Evolutionary conservation across 2,329 filamentous ascomycete species (phyloP), one percentile per base, ranked within the genome.

Genomic region (Colletotrichum sp.): DNA sequence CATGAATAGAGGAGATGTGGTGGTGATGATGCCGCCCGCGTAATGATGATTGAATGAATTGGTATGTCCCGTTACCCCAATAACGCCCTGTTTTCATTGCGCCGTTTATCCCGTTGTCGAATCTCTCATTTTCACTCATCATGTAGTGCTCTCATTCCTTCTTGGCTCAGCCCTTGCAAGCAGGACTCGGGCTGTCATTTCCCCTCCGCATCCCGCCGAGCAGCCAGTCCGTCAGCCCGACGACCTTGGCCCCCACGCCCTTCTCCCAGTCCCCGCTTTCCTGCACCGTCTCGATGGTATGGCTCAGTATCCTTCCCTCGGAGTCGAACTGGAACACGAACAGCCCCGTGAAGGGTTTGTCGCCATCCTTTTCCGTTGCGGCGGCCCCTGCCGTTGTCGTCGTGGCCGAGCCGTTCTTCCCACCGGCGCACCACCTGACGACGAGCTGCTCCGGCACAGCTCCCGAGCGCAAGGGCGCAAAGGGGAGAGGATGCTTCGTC

Each of bases 311-410:
- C 78, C 95, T 90, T 2, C 97, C 97, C 80, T 98, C 91, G 63
- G 92, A 89, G 82, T 99, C 97, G 83, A 99, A 99, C 79, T 98
- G 95, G 83, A 99, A 99, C 75, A 98, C 94, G 85, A 99, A 99
- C 13, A 99, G 85, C 0, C 97, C 97, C 2, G 93, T 95, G 80
- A 99, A 99, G 81, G 96, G 94, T 81, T 95, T 94, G 77, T 91
- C 91, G 66, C 91, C 90, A 72, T 91, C 90, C 6, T 81, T 84
- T 5, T 80, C 82, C 24, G 79, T 78, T 34, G 6, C 80, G 80
- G 15, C 79, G 89, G 85, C 21, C 90, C 88, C 67, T 85, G 78
- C 85, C 86, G 77, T 80, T 49, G 86, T 86, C 7, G 85, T 87
- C 30, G 84, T 68, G 30, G 30, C 75, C 32, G 49, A 32, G 24